Evolutionary conservation across 2,329 filamentous ascomycete genomes (phyloP).

Genomic region (Teratosphaeria viscida): DNA sequence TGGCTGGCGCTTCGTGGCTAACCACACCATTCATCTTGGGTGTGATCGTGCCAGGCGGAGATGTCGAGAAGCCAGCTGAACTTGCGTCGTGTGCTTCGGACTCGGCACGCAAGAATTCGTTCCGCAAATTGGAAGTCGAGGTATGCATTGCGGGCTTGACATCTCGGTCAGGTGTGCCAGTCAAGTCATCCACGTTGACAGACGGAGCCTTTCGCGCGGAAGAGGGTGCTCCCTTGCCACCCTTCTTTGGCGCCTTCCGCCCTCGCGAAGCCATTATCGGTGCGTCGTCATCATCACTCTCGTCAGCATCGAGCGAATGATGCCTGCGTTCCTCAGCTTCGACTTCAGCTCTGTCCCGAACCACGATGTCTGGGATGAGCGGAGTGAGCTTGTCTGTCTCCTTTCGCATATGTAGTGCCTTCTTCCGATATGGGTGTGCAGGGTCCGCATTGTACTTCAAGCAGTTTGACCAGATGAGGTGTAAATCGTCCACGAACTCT

Average conservation of each 20-base stretch:
- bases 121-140: conserved; percentile 40
- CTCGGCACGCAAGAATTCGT: conserved; percentile 49
- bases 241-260: conserved; percentile 73
- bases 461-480: conserved; percentile 95
- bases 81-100: conserved; percentile 69
- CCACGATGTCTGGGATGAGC: conserved; percentile 83
- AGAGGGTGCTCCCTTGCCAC: conserved; percentile 49
- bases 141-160: conserved; percentile 53
- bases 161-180: conserved; percentile 58
- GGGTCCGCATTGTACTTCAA: conserved; percentile 89
- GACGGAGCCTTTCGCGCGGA: conserved; percentile 20
- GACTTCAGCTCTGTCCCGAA: conserved; percentile 85
- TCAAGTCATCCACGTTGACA: conserved; percentile 57
- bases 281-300: conserved; percentile 65
- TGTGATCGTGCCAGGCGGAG: conserved; percentile 60
- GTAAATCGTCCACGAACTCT: conserved; percentile 87
- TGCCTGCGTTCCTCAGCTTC: conserved; percentile 64
- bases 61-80: conserved; percentile 74
- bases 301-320: conserved; percentile 75
- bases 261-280: conserved; percentile 97
- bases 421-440: conserved; percentile 75
- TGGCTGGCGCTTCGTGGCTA: conserved; percentile 38
- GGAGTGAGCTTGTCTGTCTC: conserved; percentile 95
- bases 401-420: conserved; percentile 92
- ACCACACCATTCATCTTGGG: conserved; percentile 58